Evolutionary conservation across 345 rosid species (phyloP), one percentile per base, ranked within the genome.

Genomic region (Luvunga scandens): DNA sequence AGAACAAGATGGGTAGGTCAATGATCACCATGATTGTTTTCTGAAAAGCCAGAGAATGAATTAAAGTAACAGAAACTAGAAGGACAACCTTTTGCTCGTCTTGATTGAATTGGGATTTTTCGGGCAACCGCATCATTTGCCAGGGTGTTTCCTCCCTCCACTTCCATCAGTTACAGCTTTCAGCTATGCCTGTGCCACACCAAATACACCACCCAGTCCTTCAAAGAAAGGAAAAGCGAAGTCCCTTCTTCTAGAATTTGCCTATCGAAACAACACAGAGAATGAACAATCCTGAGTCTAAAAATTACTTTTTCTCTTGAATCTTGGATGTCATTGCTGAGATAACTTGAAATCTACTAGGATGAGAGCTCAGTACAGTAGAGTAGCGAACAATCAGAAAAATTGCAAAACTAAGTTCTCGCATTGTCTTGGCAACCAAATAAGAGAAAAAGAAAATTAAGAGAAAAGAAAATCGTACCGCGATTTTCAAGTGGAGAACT

Each of bases 1-100:
- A 9, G 55, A 60, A 73, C 2, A 73, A 66, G 56, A 53, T 16
- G 50, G 33, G n/a, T 42, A 14, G 21, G 48, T 56, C 38, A 67
- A 39, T 66, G 6, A 73, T 9, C 31, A 70, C 39, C 25, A 45
- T 59, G 60, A 66, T 71, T 53, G 69, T 56, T 67, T 50, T 34
- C 36, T 72, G 36, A 57, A 70, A 72, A 69, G 56, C 48, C 24
- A 45, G 67, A 71, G 24, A 25, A 36, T 24, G 57, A 72, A 79
- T 4, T 14, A 61, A 79, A 48, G 74, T 61, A 38, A 24, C 60
- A 57, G 57, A 64, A 57, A 71, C 50, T 5, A 56, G 30, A 71
- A 8, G 48, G 71, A 79, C 62, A 42, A 90, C 93, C 91, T 81
- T 83, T 80, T 1, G 77, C 34, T 80, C 83, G 76, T 18, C 82